phyloP scores from a whole-genome alignment of 169 alveolate species.

The Cystoisospora suis region DNA sequence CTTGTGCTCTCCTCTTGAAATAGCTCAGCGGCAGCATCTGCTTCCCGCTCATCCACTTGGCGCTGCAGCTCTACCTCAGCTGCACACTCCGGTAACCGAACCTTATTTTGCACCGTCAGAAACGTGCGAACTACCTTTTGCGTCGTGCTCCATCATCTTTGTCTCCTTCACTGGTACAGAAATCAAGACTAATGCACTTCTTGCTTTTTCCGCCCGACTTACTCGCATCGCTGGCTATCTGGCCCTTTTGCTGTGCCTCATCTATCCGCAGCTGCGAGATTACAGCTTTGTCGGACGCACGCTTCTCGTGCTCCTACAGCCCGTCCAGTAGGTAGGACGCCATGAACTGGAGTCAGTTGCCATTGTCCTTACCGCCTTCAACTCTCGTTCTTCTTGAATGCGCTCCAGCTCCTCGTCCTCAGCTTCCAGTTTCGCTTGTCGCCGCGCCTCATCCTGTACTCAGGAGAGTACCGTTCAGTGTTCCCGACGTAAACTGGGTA shows the following conservation, averaged over 20 bases:
- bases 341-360: neutral
- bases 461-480: neutral
- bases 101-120: neutral
- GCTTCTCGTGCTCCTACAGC: slow-evolving; percentile 3
- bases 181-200: neutral
- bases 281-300: neutral
- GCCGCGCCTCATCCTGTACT: slow-evolving; percentile 3
- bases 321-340: neutral
- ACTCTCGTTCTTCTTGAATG: neutral
- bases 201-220: neutral
- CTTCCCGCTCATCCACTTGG: neutral
- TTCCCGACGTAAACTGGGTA: neutral
- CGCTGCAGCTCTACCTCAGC: slow-evolving; percentile 8
- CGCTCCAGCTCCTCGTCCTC: slow-evolving; percentile 10
- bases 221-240: neutral
- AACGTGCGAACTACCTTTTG: neutral
- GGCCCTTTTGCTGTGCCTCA: slow-evolving; percentile 11
- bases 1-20: neutral
- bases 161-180: neutral
- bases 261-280: neutral
- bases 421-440: neutral
- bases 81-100: too few species aligned
- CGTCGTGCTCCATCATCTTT: neutral
- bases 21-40: neutral
- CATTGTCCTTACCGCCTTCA: neutral